Base-by-base conservation (phyloP, 2,329 filamentous ascomycete species). In the Fusarium beomiforme region DNA sequence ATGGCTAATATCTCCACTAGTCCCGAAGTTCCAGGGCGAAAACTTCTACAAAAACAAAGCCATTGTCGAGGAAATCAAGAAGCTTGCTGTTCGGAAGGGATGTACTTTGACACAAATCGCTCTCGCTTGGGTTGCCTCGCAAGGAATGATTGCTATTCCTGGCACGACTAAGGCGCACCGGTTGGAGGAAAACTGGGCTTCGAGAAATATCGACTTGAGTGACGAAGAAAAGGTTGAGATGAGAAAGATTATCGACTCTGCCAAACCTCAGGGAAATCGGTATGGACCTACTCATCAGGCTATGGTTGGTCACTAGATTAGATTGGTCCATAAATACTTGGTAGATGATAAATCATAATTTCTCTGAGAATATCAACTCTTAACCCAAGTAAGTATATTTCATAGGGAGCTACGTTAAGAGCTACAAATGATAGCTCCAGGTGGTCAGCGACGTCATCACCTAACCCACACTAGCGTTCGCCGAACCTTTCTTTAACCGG, bases 81-180 rank as follows among this genome's bases (percentile, higher is more conserved):
- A 41, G 8, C 26, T 64, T 1, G 34, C 61, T 5, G 29, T 21
- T 0, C 41, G 41, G 2, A 64, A 64, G 12, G 46, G 59, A 6
- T 41, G 31, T 8, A 47, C 41, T 0, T 21, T 64, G 37, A 36
- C 61, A 1, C 61, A 64, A 2, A 64, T 64, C 13, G 46, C 61
- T 3, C 47, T 64, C 10, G 61, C 61, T 3, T 64, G 61, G 61
- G 61, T 64, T 8, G 26, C 59, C 1, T 29, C 47, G 0, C 61
- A 64, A 11, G 61, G 41, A 41, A 55, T 64, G 14, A 64, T 64
- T 13, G 47, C 59, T 29, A 63, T 64, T 8, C 61, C 61, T 4
- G 61, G 61, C 3, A 64, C 61, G 3, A 64, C 61, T 4, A 64
- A 56, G 34, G 23, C 59, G 4, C 24, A 16, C 1, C 61, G 61